These are phyloP conservation scores for Wickerhamomyces sp. DNA, from an alignment of 1,139 yeast genomes.

Conservation along the genomic window DNA sequence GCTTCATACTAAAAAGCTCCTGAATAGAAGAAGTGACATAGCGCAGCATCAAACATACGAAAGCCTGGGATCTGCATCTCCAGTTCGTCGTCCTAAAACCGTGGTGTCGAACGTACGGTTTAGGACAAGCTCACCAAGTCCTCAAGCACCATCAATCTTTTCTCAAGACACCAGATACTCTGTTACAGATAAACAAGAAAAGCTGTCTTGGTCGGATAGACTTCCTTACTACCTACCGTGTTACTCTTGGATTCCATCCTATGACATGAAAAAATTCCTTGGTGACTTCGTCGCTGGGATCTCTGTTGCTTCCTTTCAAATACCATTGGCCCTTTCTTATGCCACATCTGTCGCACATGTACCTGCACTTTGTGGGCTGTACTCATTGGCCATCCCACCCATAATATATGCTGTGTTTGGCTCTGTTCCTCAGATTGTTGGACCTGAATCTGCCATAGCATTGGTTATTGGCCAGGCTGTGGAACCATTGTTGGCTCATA, in stretches of 20 bases:
- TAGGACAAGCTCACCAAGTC: slow-evolving; percentile 2
- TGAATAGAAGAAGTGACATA: slow-evolving; percentile 5
- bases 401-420: slow-evolving; percentile 79
- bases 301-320: slow-evolving; percentile 85
- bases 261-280: slow-evolving; percentile 44
- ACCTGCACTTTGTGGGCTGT: slow-evolving; percentile 81
- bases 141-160: slow-evolving; percentile 9
- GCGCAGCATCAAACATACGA: slow-evolving; percentile 9
- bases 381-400: slow-evolving; percentile 81
- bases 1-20: slow-evolving; percentile 3
- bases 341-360: slow-evolving; percentile 90
- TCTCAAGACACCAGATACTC: slow-evolving; percentile 8
- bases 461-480: slow-evolving; percentile 89
- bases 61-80: slow-evolving; percentile 10
- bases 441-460: slow-evolving; percentile 94
- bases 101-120: slow-evolving; percentile 1
- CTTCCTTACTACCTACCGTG: slow-evolving; percentile 78
- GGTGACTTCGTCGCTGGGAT: slow-evolving; percentile 86
- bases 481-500: slow-evolving; percentile 58
- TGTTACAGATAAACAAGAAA: slow-evolving; percentile 14
- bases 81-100: slow-evolving; percentile 18
- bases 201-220: slow-evolving; percentile 12
- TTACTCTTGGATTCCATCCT: slow-evolving; percentile 70
- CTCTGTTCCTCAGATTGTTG: slow-evolving; percentile 91
- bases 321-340: slow-evolving; percentile 84